phyloP scores from a whole-genome alignment of 345 rosid genomes.

The Arabidopsis suecica region DNA sequence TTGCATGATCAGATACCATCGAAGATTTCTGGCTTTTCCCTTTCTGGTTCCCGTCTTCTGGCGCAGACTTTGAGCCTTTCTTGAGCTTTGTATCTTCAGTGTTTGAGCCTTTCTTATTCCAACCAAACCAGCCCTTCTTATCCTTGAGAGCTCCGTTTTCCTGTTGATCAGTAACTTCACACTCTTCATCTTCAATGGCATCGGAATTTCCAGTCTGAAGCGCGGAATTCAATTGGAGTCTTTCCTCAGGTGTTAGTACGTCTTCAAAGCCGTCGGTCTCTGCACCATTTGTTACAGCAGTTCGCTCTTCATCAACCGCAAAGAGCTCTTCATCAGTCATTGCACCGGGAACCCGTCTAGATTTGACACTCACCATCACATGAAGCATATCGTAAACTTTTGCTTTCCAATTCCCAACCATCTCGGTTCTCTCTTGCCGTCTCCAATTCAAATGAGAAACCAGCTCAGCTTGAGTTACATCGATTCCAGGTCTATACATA shows the following conservation, averaged over 20 bases:
- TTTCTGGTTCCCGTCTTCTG: conserved; percentile 70
- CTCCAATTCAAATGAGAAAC: conserved; percentile 94
- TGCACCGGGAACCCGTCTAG: conserved; percentile 98
- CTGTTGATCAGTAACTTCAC: conserved; percentile 54
- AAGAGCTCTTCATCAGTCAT: conserved; percentile 98
- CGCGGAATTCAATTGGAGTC: conserved; percentile 81
- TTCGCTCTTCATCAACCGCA: conserved; percentile 77
- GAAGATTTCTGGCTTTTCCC: conserved; percentile 65
- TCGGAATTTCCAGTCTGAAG: conserved; percentile 70
- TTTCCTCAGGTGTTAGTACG: conserved; percentile 90
- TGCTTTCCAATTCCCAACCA: conserved; percentile 96
- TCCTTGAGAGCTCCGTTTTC: conserved; percentile 74
- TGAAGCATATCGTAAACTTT: conserved; percentile 96
- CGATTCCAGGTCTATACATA: conserved; percentile 99
- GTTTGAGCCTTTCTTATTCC: conserved; percentile 84
- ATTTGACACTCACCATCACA: conserved; percentile 96
- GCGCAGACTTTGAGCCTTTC: conserved; percentile 75
- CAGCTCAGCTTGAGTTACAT: conserved; percentile 96
- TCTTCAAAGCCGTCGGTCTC: conserved; percentile 77
- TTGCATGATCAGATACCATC: conserved; percentile 51
- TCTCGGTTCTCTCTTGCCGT: conserved; percentile 94
- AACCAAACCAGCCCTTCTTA: conserved; percentile 95
- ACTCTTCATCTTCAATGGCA: conserved; percentile 73
- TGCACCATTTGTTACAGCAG: conserved; percentile 53
- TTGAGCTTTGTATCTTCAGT: conserved; percentile 70